Evolutionary conservation across 2,329 filamentous ascomycete species (phyloP), one percentile per base, ranked within the genome.

Genomic region (Triangularia verruculosa): DNA sequence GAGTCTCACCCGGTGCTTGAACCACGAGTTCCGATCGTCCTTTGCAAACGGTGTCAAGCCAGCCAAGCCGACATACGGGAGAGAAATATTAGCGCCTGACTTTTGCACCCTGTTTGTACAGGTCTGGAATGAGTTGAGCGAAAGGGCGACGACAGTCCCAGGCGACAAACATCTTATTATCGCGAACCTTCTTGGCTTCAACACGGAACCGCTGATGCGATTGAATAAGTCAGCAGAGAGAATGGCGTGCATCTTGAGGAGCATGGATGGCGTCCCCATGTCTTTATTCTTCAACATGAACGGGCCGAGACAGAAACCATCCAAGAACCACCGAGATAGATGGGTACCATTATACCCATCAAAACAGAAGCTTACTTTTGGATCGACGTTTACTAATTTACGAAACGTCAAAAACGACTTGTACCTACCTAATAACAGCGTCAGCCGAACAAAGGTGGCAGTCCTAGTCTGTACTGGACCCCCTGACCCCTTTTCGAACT

Each of bases 31-130:
- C 25, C 65, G 65, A 4, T 67, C 64, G 15, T 56, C 63, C 0
- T 68, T 67, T 39, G 51, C 65, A 6, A 68, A 68, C 32, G 65
- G 63, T 56, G 58, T 67, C 43, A 68, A 68, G 43, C 61, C 63
- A 2, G 62, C 39, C 52, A 63, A 57, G n/a, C 47, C 58, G 1
- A 60, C 59, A 7, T 27, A 64, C 8, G 67, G 63, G 17, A 54
- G 53, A 15, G 65, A 63, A 1, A 59, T 30, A 13, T 54, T 64
- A 30, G 63, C 64, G 0, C 58, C 66, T 5, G 67, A 69, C 30
- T 66, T 68, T 12, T 69, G 67, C 55, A 69, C 67, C 6, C 60
- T 68, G 2, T 69, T 69, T 22, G 66, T 69, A 3, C 67, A 68
- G 6, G 51, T 66, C 2, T 69, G 67, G 67, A 69, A 69, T 30